Evolutionary conservation across 345 rosid species (phyloP).

Genomic region (Rubroshorea leprosula): DNA sequence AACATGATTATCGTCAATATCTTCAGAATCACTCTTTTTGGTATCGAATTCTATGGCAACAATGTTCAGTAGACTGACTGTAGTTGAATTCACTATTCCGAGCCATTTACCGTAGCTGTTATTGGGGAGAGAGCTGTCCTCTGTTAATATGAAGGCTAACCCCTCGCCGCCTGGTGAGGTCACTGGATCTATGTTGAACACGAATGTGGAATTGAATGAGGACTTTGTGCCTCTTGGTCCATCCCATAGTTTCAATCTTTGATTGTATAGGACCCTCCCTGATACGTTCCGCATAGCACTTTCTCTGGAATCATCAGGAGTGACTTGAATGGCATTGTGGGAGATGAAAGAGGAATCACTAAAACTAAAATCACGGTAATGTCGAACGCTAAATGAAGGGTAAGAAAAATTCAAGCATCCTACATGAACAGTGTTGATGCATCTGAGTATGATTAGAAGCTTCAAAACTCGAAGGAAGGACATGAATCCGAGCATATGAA

Average conservation of each 20-base stretch:
- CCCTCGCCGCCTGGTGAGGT: constrained; percentile 7
- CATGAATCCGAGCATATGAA: too few species aligned
- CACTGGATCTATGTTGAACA: constrained; percentile 31
- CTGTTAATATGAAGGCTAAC: constrained; percentile 6
- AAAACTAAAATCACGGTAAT: too few species aligned
- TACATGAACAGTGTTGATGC: too few species aligned
- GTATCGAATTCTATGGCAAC: constrained; percentile 16
- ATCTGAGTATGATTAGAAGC: too few species aligned
- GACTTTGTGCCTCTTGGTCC: constrained; percentile 17
- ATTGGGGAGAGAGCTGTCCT: neutral
- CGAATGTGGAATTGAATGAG: constrained; percentile 54
- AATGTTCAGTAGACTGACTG: neutral
- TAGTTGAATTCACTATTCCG: constrained; percentile 8
- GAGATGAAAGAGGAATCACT: too few species aligned
- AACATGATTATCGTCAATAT: constrained; percentile 12
- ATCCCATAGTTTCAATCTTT: constrained; percentile 42
- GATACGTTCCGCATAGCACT: constrained; percentile 16
- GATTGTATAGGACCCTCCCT: constrained; percentile 37
- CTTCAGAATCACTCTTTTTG: neutral
- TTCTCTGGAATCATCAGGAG: constrained; percentile 36
- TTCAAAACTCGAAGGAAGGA: too few species aligned
- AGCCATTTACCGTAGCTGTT: constrained; percentile 14
- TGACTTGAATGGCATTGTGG: constrained; percentile 63
- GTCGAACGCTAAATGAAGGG: too few species aligned
- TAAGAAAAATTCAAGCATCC: too few species aligned